phyloP scores from a whole-genome alignment of 805 yeast species.

The Zygosaccharomyces bisporus region DNA sequence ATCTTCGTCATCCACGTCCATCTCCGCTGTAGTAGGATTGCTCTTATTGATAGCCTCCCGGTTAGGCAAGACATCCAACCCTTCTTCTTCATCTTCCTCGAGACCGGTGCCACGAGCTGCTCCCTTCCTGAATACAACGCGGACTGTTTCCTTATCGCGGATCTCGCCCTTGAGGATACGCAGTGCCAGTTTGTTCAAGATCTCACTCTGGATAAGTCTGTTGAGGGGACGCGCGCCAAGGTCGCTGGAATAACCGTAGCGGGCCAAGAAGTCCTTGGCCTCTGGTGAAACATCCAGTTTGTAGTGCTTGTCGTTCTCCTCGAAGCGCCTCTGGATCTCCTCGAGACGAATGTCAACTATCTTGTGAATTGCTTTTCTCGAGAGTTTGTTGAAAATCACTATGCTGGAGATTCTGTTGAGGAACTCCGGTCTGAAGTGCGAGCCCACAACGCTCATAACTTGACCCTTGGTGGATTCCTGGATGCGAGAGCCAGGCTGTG shows the following conservation, averaged over 20 bases:
- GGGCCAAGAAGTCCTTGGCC: slow-evolving; percentile 78
- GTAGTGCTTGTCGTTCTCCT: slow-evolving; percentile 74
- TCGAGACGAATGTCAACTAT: slow-evolving; percentile 80
- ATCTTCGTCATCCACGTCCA: slow-evolving; percentile 53
- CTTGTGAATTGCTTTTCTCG: slow-evolving; percentile 86
- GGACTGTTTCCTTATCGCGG: slow-evolving; percentile 81
- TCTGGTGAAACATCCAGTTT: slow-evolving; percentile 66
- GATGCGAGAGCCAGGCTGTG: slow-evolving; percentile 60
- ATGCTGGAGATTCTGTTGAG: slow-evolving; percentile 92
- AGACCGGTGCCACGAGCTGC: slow-evolving; percentile 18
- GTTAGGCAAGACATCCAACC: slow-evolving; percentile 79
- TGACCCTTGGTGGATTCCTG: slow-evolving; percentile 64
- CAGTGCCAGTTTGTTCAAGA: slow-evolving; percentile 86
- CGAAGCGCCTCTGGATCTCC: slow-evolving; percentile 85
- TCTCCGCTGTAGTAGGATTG: slow-evolving; percentile 48
- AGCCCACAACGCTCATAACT: slow-evolving; percentile 80
- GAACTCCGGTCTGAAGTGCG: slow-evolving; percentile 96
- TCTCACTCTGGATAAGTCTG: slow-evolving; percentile 83
- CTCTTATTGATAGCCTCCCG: slow-evolving; percentile 63
- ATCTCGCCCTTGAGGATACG: slow-evolving; percentile 82
- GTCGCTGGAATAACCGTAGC: slow-evolving; percentile 85
- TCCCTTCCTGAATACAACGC: slow-evolving; percentile 46
- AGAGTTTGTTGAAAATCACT: slow-evolving; percentile 87
- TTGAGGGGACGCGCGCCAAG: slow-evolving; percentile 96
- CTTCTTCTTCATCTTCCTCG: slow-evolving; percentile 43